These are phyloP conservation scores for Cardiospermum halicacabum DNA, from an alignment of 345 rosid genomes.

Conservation along the genomic window DNA sequence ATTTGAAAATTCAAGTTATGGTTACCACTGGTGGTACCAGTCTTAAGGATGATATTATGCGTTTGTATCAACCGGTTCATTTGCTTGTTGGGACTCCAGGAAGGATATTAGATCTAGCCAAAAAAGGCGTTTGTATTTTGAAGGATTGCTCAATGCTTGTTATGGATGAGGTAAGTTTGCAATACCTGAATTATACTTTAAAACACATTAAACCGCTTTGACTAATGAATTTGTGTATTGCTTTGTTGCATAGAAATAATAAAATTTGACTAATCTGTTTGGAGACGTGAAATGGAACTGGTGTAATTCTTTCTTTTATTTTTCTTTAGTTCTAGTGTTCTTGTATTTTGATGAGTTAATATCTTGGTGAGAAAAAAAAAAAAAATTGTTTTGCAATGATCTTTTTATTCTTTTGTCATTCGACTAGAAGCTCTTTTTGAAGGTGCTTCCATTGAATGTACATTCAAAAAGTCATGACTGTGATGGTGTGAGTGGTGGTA, in stretches of 20 bases:
- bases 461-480: neutral
- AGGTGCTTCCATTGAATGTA: neutral
- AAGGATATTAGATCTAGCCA: constrained; percentile 92
- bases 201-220: neutral
- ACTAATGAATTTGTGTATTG: neutral
- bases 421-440: neutral
- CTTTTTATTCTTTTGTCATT: neutral
- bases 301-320: neutral
- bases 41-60: constrained; percentile 98
- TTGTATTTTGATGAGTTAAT: neutral
- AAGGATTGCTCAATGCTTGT: constrained; percentile 97
- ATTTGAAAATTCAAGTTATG: constrained; percentile 93
- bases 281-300: neutral
- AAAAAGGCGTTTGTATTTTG: constrained; percentile 90
- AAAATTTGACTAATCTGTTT: neutral
- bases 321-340: neutral
- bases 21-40: constrained; percentile 99
- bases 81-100: constrained; percentile 99
- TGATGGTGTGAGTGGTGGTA: neutral
- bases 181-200: neutral
- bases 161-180: constrained; percentile 83
- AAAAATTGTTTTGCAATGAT: neutral
- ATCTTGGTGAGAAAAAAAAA: neutral
- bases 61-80: constrained; percentile 96
- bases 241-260: constrained; percentile 1